phyloP scores from a whole-genome alignment of 2,329 filamentous ascomycete genomes.

The Dactylella cylindrospora region DNA sequence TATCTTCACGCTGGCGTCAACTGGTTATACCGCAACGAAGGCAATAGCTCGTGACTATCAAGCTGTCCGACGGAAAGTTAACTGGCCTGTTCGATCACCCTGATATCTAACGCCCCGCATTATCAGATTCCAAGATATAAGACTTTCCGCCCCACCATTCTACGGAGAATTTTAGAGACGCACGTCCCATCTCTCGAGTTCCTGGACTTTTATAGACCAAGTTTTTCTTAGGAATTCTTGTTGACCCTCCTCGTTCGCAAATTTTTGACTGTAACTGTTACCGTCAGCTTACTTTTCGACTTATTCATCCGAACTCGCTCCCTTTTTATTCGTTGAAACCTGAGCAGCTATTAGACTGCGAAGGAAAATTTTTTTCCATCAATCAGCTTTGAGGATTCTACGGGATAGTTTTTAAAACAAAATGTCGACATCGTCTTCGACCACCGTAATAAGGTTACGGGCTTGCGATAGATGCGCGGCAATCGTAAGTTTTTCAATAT shows the following conservation, averaged over 20 bases:
- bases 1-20: constrained; percentile 41
- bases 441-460: constrained; percentile 42
- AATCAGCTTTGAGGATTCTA: constrained; percentile 24
- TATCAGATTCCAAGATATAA: constrained; percentile 27
- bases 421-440: constrained; percentile 30
- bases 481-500: constrained; percentile 31
- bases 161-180: constrained; percentile 36
- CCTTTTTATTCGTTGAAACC: constrained; percentile 19
- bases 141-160: constrained; percentile 36
- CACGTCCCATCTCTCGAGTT: constrained; percentile 21
- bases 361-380: constrained; percentile 32
- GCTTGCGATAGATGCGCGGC: constrained; percentile 45
- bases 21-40: constrained; percentile 10
- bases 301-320: constrained; percentile 38
- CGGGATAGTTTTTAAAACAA: constrained; percentile 1
- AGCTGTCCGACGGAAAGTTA: constrained; percentile 43
- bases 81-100: constrained; percentile 29
- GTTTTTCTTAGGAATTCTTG: constrained; percentile 31
- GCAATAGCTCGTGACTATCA: constrained; percentile 36
- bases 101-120: constrained; percentile 32
- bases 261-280: constrained; percentile 27
- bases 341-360: constrained; percentile 39
- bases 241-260: constrained; percentile 18
- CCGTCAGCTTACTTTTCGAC: constrained; percentile 23
- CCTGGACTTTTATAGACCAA: constrained; percentile 15